Conservation (phyloP, 345 rosid genomes). For the Gynandropsis gynandra region DNA sequence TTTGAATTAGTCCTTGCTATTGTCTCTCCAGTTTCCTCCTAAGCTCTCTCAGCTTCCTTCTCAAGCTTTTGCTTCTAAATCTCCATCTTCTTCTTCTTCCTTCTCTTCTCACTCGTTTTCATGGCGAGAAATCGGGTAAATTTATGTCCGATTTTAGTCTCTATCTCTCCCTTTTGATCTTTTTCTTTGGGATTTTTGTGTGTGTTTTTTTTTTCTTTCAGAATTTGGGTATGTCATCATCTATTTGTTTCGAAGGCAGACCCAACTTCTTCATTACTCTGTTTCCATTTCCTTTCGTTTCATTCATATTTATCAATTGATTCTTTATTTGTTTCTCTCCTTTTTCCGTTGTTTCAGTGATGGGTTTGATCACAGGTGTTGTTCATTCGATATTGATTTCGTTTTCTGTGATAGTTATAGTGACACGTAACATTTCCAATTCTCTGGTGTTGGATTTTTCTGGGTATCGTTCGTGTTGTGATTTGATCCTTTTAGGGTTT, state of each 20-base stretch:
- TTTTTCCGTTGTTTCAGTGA: neutral
- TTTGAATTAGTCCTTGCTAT: too few species aligned
- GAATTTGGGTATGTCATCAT: neutral
- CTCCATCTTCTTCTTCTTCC: too few species aligned
- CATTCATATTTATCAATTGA: neutral
- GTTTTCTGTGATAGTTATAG: slow-evolving; percentile 3
- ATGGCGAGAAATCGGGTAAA: slow-evolving; percentile 81
- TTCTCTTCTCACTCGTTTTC: neutral
- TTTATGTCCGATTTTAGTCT: neutral
- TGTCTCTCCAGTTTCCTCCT: too few species aligned
- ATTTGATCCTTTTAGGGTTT: slow-evolving; percentile 1
- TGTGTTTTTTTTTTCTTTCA: neutral
- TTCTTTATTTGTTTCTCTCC: neutral
- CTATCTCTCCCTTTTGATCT: neutral
- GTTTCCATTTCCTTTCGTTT: neutral
- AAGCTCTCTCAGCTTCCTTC: too few species aligned
- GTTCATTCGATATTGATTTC: slow-evolving; percentile 12
- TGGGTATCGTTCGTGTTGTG: neutral
- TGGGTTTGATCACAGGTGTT: neutral
- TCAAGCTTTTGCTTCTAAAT: too few species aligned
- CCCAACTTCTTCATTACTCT: neutral
- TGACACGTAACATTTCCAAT: neutral
- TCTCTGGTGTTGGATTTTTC: neutral
- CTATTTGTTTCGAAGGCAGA: slow-evolving; percentile 5
- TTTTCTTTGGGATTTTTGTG: neutral